Percentiles rank a stretch among this genome's conserved stretches.
Conservation (phyloP, 345 rosid species). For the Brassica napus region Da-Ae NC_063447.1:11209001-11209500, state of each 20-base stretch:
- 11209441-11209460: background rate
- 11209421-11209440: background rate
- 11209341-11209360: background rate
- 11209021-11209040: background rate
- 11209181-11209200: slow-evolving; percentile 23
- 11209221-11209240: slow-evolving; percentile 26
- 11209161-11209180: slow-evolving; percentile 5
- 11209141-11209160: background rate
- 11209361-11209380: background rate
- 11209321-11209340: background rate
- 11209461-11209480: too few relatives aligned
- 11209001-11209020: background rate
- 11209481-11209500: too few relatives aligned
- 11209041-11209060: background rate
- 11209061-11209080: background rate
- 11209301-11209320: background rate
- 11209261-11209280: background rate
- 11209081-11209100: background rate
- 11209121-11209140: background rate
- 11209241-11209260: background rate
- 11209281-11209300: background rate
- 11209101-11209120: background rate
- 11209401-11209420: background rate
- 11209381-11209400: background rate
- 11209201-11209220: slow-evolving; percentile 29